Conservation (phyloP, 352 stramenopile species). For the Globisporangium nunn region DNA sequence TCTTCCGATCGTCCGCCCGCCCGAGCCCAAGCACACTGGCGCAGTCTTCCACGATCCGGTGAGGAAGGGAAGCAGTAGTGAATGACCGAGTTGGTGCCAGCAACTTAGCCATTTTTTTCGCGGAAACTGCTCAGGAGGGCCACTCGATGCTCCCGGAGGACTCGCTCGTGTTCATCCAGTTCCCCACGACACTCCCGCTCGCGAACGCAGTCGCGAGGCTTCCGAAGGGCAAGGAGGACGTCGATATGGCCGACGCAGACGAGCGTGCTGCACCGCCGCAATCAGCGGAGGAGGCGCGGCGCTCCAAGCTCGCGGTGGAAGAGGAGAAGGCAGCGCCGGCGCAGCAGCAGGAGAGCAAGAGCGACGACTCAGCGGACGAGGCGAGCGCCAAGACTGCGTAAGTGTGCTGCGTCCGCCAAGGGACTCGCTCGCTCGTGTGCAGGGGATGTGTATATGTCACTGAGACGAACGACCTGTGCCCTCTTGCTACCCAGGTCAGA, state of each 20-base stretch:
- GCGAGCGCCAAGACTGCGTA: background rate
- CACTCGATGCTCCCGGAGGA: conserved; percentile 55
- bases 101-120: background rate
- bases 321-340: background rate
- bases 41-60: conserved; percentile 59
- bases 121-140: conserved; percentile 17
- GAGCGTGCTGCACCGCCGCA: background rate
- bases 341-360: conserved; percentile 6
- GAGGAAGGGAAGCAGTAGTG: background rate
- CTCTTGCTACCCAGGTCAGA: conserved; percentile 27
- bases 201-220: conserved; percentile 32
- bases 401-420: background rate
- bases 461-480: conserved; percentile 1
- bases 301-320: conserved; percentile 13
- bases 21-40: conserved; percentile 49
- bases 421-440: too few species aligned
- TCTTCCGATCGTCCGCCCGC: conserved; percentile 57
- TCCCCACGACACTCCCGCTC: conserved; percentile 77
- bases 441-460: background rate
- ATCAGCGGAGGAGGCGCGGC: conserved; percentile 2
- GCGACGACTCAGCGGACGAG: conserved; percentile 4
- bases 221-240: conserved; percentile 22
- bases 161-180: conserved; percentile 74
- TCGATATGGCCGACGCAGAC: conserved; percentile 26
- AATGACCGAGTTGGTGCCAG: background rate